Evolutionary conservation across 768 basidiomycete genomes (phyloP), one percentile per base, ranked within the genome.

Genomic region (Steccherinum ochraceum): DNA sequence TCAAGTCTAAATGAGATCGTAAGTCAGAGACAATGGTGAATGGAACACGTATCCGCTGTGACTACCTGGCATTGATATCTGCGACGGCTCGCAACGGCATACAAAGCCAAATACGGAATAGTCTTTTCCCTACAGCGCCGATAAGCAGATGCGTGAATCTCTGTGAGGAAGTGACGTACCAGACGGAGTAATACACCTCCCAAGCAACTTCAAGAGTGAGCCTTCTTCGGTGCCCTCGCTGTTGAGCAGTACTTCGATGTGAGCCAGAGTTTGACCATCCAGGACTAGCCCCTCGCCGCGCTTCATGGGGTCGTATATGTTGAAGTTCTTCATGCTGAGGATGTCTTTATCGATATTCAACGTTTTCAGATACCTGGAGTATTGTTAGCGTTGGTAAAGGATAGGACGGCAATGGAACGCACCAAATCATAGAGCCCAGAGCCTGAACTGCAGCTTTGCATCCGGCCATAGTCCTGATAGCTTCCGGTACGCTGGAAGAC

Each of bases 91-190:
- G 81, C 55, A 99, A 69, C 18, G 96, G 96, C 77, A 86, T 86
- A 56, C 92, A 96, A 5, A 99, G 73, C 96, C 96, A 99, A 48
- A 95, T 87, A 40, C 94, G 82, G 78, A 99, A 98, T 24, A 98
- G 75, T 21, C 96, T 81, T 66, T 98, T 98, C 39, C 93, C 91
- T 91, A 49, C n/a, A n/a, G n/a, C n/a, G n/a, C n/a, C n/a, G n/a
- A n/a, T 10, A 19, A 27, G 11, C 20, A 18, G 3, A 12, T 35
- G 41, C n/a, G n/a, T n/a, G n/a, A n/a, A n/a, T n/a, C n/a, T n/a
- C n/a, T n/a, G n/a, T n/a, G n/a, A n/a, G n/a, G n/a, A n/a, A n/a
- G 40, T 50, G 35, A 56, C 79, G 19, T 58, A 88, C 93, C 96
- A 54, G 92, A 97, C 2, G 96, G 93, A 1, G 96, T 97, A 42